phyloP scores from a whole-genome alignment of 345 rosid genomes.

The Eucalyptus decipiens region DNA sequence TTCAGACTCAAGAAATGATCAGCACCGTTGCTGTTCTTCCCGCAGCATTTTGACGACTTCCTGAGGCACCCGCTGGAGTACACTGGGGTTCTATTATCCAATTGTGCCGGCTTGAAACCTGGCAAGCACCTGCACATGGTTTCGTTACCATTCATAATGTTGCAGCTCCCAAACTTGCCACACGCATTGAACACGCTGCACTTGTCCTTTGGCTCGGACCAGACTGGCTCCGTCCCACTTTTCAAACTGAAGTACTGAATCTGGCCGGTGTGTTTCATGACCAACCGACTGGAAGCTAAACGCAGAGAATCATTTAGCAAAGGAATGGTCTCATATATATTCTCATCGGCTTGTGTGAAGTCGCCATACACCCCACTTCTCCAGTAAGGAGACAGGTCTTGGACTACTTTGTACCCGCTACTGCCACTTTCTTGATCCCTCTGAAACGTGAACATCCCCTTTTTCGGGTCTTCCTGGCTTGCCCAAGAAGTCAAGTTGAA shows the following conservation, averaged over 20 bases:
- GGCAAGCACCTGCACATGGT: slow-evolving; percentile 21
- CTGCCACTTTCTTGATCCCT: neutral
- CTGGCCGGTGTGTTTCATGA: slow-evolving; percentile 8
- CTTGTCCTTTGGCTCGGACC: slow-evolving; percentile 4
- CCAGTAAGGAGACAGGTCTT: neutral
- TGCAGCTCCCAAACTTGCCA: slow-evolving; percentile 24
- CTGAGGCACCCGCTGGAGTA: neutral
- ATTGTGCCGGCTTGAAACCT: slow-evolving; percentile 14
- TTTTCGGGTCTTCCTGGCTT: slow-evolving; percentile 28
- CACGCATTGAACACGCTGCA: slow-evolving; percentile 12
- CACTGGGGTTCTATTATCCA: too few relatives aligned
- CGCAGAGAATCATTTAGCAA: too few relatives aligned
- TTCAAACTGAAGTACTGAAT: neutral
- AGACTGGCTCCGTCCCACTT: neutral
- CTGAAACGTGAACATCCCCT: slow-evolving; percentile 26
- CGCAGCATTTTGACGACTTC: neutral
- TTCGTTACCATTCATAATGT: neutral
- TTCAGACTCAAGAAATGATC: neutral
- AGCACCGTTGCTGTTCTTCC: too few relatives aligned
- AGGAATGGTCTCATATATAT: too few relatives aligned
- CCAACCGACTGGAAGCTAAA: neutral
- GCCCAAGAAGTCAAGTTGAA: slow-evolving; percentile 34
- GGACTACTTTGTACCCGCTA: neutral
- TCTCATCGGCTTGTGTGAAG: neutral
- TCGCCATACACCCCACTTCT: neutral